Conservation (phyloP, 768 basidiomycete genomes). For the Gautieria morchelliformis region DNA sequence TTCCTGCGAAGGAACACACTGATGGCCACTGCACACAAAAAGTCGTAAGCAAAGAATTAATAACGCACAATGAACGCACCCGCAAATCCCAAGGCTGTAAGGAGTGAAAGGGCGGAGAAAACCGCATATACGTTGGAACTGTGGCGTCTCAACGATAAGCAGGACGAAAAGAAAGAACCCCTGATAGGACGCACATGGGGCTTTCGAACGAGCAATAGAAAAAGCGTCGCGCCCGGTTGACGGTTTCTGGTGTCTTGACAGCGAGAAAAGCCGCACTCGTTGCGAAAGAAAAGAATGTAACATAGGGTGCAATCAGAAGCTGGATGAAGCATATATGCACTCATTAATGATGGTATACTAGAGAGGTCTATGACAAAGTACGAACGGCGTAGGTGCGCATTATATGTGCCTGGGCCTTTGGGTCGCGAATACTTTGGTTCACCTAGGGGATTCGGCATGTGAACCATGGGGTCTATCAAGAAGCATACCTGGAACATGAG, state of each 20-base stretch:
- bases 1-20: background rate
- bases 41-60: too few relatives aligned
- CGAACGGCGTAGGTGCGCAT: background rate
- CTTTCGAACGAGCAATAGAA: background rate
- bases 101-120: background rate
- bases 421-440: background rate
- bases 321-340: background rate
- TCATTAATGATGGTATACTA: background rate
- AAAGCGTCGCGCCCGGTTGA: slow-evolving; percentile 1
- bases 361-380: background rate
- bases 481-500: background rate
- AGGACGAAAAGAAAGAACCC: background rate
- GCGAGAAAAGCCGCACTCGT: background rate
- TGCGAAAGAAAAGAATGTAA: background rate
- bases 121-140: background rate
- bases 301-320: background rate
- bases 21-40: background rate
- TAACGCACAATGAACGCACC: background rate
- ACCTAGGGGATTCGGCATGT: background rate
- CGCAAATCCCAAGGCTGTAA: background rate
- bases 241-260: background rate
- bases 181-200: background rate
- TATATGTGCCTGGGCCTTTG: background rate
- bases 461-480: too few relatives aligned
- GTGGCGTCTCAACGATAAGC: background rate